Evolutionary conservation across 495 filamentous ascomycete genomes (phyloP).

Genomic region (Pyronema omphalodes): DNA sequence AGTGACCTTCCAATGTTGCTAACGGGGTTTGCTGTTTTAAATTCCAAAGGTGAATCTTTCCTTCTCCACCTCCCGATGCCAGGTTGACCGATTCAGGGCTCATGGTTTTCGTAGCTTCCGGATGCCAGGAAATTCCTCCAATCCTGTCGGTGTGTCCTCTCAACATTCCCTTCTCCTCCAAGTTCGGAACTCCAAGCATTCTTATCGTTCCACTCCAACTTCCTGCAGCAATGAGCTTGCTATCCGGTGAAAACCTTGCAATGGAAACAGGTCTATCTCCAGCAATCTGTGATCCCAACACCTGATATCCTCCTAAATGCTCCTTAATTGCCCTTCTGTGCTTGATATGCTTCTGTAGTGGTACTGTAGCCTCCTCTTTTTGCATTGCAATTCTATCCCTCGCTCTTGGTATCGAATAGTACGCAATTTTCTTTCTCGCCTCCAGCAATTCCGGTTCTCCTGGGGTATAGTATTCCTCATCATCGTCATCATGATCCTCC

Average conservation of each 20-base stretch:
- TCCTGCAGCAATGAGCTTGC: slow-evolving; percentile 66
- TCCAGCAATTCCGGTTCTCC: slow-evolving; percentile 56
- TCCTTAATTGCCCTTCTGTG: slow-evolving; percentile 82
- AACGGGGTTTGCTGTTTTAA: slow-evolving; percentile 65
- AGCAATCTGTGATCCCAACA: slow-evolving; percentile 82
- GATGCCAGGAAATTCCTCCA: slow-evolving; percentile 80
- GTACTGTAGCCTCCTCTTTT: slow-evolving; percentile 60
- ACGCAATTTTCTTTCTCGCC: slow-evolving; percentile 63
- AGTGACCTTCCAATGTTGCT: slow-evolving; percentile 68
- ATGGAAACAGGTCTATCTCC: slow-evolving; percentile 81
- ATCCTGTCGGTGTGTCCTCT: slow-evolving; percentile 74
- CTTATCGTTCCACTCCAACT: slow-evolving; percentile 83
- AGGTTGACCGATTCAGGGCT: slow-evolving; percentile 63
- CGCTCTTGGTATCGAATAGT: slow-evolving; percentile 68
- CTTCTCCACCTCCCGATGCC: slow-evolving; percentile 80
- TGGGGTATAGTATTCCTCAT: slow-evolving; percentile 91
- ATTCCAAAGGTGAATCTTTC: slow-evolving; percentile 79
- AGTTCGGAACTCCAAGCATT: slow-evolving; percentile 61
- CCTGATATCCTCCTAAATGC: slow-evolving; percentile 58
- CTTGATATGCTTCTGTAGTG: slow-evolving; percentile 72
- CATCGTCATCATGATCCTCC: slow-evolving; percentile 75
- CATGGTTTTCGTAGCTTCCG: slow-evolving; percentile 60
- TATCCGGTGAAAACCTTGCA: slow-evolving; percentile 73
- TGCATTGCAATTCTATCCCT: slow-evolving; percentile 57
- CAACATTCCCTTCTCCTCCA: slow-evolving; percentile 54